Conservation (phyloP, 768 basidiomycete species). For the Rhodotorula taiwanensis region DNA sequence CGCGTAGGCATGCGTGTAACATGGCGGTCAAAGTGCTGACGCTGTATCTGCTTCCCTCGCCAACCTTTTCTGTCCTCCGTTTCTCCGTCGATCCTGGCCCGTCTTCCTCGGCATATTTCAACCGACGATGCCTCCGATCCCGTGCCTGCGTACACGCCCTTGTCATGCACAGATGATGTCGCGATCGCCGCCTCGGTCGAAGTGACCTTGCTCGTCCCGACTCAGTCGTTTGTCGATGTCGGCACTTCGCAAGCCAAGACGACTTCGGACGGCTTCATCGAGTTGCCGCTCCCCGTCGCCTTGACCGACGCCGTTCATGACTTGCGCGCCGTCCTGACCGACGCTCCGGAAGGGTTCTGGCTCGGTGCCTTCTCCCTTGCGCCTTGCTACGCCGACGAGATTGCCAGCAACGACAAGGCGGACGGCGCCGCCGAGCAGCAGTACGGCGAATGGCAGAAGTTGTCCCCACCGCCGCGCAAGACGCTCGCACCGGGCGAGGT, state of each 20-base stretch:
- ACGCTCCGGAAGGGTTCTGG: slow-evolving; percentile 49
- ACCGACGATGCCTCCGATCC: too few species aligned
- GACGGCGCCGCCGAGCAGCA: slow-evolving; percentile 21
- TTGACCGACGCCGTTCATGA: slow-evolving; percentile 33
- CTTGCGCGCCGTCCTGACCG: slow-evolving; percentile 47
- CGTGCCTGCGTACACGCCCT: too few species aligned
- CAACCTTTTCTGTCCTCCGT: neutral
- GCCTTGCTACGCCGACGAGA: slow-evolving; percentile 35
- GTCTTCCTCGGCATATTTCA: too few species aligned
- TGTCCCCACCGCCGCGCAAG: slow-evolving; percentile 37
- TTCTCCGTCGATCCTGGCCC: too few species aligned
- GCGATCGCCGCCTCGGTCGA: slow-evolving; percentile 13
- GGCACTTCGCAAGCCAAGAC: slow-evolving; percentile 9
- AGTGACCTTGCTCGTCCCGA: slow-evolving; percentile 34
- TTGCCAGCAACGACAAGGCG: slow-evolving; percentile 5
- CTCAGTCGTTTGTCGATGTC: slow-evolving; percentile 21
- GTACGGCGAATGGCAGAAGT: slow-evolving; percentile 39
- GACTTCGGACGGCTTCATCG: slow-evolving; percentile 23
- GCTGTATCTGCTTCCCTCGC: too few species aligned
- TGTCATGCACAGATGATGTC: slow-evolving; percentile 2
- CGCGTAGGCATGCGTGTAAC: neutral
- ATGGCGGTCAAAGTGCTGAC: too few species aligned
- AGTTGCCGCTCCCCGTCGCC: slow-evolving; percentile 28
- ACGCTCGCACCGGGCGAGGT: slow-evolving; percentile 42
- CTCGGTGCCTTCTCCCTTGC: slow-evolving; percentile 47